Evolutionary conservation across 1,139 yeast genomes (phyloP).

Genomic region (Groenewaldozyma auringiensis): DNA sequence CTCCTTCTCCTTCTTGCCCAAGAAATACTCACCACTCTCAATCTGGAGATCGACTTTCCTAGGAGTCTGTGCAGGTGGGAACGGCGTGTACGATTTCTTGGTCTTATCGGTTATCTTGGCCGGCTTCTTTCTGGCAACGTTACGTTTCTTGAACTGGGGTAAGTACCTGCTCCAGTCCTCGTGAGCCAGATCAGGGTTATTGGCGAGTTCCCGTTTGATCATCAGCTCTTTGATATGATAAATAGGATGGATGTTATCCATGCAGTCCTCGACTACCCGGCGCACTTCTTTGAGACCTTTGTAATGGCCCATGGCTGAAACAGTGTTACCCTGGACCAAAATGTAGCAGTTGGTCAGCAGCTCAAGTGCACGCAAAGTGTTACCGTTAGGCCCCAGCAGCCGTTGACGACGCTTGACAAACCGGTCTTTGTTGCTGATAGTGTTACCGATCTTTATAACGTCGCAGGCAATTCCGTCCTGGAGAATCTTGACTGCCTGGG

Average conservation of each 20-base stretch:
- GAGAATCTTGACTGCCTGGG: constrained; percentile 86
- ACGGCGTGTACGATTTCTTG: constrained; percentile 89
- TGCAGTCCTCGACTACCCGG: constrained; percentile 94
- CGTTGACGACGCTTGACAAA: constrained; percentile 94
- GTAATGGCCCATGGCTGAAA: constrained; percentile 94
- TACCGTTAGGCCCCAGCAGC: constrained; percentile 94
- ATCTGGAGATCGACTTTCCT: constrained; percentile 96
- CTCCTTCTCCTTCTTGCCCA: constrained; percentile 77
- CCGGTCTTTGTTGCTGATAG: constrained; percentile 84
- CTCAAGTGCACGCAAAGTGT: constrained; percentile 91
- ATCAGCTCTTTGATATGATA: constrained; percentile 93
- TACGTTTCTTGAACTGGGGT: constrained; percentile 95
- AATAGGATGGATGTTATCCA: constrained; percentile 93
- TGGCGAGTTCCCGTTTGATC: constrained; percentile 92
- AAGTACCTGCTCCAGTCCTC: constrained; percentile 97
- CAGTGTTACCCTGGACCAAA: constrained; percentile 95
- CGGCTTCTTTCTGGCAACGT: constrained; percentile 89
- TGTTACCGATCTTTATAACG: constrained; percentile 87
- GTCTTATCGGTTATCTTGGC: constrained; percentile 46
- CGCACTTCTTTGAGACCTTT: constrained; percentile 89
- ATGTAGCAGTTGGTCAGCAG: constrained; percentile 88
- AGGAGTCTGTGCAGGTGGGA: constrained; percentile 97
- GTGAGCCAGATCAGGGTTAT: constrained; percentile 88
- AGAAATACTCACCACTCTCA: constrained; percentile 97
- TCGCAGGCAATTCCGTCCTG: constrained; percentile 95